Conservation (phyloP, 768 basidiomycete genomes). For the Mycena indigotica region DNA sequence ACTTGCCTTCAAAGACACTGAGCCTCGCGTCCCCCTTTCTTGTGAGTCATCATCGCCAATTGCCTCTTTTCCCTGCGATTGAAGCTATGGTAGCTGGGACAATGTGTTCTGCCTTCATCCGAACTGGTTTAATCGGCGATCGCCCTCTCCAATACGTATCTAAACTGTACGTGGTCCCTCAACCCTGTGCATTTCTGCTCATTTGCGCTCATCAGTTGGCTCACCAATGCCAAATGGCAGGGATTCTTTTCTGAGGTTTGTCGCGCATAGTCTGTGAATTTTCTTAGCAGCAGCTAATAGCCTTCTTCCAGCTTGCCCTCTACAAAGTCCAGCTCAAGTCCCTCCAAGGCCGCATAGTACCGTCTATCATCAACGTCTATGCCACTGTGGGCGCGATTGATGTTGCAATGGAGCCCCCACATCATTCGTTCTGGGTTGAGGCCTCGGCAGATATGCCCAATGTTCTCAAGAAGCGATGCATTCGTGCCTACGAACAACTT, state of each 20-base stretch:
- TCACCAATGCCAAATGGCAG: slow-evolving; percentile 19
- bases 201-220: slow-evolving; percentile 16
- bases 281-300: background rate
- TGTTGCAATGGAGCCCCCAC: slow-evolving; percentile 56
- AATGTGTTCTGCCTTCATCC: slow-evolving; percentile 41
- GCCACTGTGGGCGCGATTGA: slow-evolving; percentile 39
- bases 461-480: slow-evolving; percentile 51
- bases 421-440: slow-evolving; percentile 62
- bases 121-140: slow-evolving; percentile 32
- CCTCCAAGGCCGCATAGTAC: slow-evolving; percentile 56
- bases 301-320: slow-evolving; percentile 46
- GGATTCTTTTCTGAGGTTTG: slow-evolving; percentile 68
- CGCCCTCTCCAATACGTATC: slow-evolving; percentile 37
- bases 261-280: background rate
- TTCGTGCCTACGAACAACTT: slow-evolving; percentile 52
- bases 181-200: background rate
- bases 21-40: slow-evolving; percentile 17
- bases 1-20: slow-evolving; percentile 16
- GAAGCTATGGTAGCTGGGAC: slow-evolving; percentile 29
- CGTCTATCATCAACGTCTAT: slow-evolving; percentile 54
- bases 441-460: slow-evolving; percentile 60
- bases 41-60: no score
- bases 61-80: background rate
- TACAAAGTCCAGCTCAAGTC: slow-evolving; percentile 52
- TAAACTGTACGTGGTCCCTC: slow-evolving; percentile 39